Conservation (phyloP, 139 green algal genomes). For the Chlorella sp. region DNA sequence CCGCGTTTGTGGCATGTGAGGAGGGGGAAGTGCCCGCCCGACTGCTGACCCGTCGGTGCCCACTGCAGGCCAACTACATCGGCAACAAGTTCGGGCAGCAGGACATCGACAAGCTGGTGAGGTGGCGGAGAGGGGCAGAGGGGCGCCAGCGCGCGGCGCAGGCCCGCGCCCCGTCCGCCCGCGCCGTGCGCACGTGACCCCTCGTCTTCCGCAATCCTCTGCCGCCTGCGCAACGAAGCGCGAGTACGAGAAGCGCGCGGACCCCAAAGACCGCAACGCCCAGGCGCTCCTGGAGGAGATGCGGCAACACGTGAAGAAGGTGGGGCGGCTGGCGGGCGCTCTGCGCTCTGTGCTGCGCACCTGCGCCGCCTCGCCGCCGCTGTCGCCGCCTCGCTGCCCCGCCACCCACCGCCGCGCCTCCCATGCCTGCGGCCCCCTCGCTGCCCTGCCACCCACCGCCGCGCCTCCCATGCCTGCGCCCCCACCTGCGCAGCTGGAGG, state of each 20-base stretch:
- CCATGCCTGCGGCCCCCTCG: neutral
- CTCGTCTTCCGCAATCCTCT: neutral
- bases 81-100: constrained; percentile 62
- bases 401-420: too few species aligned
- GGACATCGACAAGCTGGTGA: constrained; percentile 62
- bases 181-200: neutral
- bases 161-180: neutral
- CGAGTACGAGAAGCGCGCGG: constrained; percentile 67
- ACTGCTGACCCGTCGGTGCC: too few species aligned
- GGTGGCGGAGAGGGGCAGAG: neutral
- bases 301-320: constrained; percentile 86
- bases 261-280: constrained; percentile 75
- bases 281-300: constrained; percentile 86
- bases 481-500: constrained; percentile 76
- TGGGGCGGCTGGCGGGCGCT: constrained; percentile 5
- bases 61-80: constrained; percentile 59
- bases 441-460: neutral
- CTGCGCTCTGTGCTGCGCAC: too few species aligned
- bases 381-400: neutral
- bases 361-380: too few species aligned
- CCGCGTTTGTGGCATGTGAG: too few species aligned
- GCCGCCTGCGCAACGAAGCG: constrained; percentile 45
- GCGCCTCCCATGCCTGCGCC: too few species aligned
- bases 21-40: too few species aligned
- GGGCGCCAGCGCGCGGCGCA: neutral